A percentile compares a stretch with the other conserved stretches of the same genome.
Evolutionary conservation across 202 grass and related monocot genomes (phyloP).

Genomic region (Alloteropsis angusta): DNA sequence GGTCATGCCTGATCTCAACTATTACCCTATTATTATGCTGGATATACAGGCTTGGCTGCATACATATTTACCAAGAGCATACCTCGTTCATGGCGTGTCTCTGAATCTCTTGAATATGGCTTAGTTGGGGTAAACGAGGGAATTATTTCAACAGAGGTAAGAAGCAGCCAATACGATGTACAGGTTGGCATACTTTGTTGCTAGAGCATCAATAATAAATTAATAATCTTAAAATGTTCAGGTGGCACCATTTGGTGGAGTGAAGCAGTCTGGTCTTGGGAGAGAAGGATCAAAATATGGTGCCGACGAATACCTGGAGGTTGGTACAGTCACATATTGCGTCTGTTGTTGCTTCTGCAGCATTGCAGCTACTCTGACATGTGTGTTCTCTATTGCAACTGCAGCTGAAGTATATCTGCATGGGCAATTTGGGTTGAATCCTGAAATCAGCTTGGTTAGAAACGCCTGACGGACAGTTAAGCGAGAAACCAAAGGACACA

Average conservation of each 20-base stretch:
- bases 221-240: slow-evolving; percentile 19
- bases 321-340: slow-evolving; percentile 23
- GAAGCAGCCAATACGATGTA: neutral
- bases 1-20: neutral
- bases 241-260: slow-evolving; percentile 89
- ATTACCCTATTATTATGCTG: neutral
- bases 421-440: slow-evolving; percentile 62
- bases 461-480: neutral
- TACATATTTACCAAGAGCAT: slow-evolving; percentile 95
- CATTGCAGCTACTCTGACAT: neutral
- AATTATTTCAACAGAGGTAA: slow-evolving; percentile 84
- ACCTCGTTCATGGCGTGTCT: slow-evolving; percentile 78
- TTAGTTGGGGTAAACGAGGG: slow-evolving; percentile 93
- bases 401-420: slow-evolving; percentile 94
- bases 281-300: slow-evolving; percentile 96
- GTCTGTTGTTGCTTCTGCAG: neutral
- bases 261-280: slow-evolving; percentile 91
- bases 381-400: neutral
- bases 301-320: slow-evolving; percentile 78
- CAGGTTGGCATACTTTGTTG: neutral
- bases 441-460: neutral
- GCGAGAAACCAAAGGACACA: neutral
- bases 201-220: neutral
- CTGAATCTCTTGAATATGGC: slow-evolving; percentile 89
- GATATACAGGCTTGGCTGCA: slow-evolving; percentile 68